phyloP scores from a whole-genome alignment of 805 yeast genomes.

The Barnettozyma wickerhamii region DNA sequence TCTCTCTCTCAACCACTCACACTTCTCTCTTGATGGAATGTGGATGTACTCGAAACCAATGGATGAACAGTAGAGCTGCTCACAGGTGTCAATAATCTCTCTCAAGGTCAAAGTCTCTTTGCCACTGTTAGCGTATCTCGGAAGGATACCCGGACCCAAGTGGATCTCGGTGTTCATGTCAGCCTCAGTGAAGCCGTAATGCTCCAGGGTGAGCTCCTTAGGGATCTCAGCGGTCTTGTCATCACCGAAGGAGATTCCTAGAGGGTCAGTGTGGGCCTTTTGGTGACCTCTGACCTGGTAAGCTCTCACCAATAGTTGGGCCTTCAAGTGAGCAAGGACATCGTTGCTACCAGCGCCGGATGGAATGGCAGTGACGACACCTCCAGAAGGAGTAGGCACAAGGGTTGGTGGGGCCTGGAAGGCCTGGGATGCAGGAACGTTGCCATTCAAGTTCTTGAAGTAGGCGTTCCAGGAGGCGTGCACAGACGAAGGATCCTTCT shows the following conservation, averaged over 20 bases:
- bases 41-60: conserved; percentile 96
- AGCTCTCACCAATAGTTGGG: conserved; percentile 94
- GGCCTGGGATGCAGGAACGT: conserved; percentile 68
- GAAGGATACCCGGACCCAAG: conserved; percentile 96
- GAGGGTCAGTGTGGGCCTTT: conserved; percentile 94
- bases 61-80: conserved; percentile 77
- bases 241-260: conserved; percentile 83
- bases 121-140: conserved; percentile 72
- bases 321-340: conserved; percentile 85
- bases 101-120: conserved; percentile 61
- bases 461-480: conserved; percentile 97
- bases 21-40: conserved; percentile 89
- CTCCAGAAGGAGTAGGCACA: conserved; percentile 77
- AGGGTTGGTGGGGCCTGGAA: conserved; percentile 90
- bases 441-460: conserved; percentile 81
- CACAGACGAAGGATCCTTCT: conserved; percentile 81
- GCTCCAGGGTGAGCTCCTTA: conserved; percentile 84
- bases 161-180: conserved; percentile 82
- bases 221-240: conserved; percentile 53
- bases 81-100: conserved; percentile 76
- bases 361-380: conserved; percentile 60
- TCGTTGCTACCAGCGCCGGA: conserved; percentile 37
- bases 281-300: conserved; percentile 98
- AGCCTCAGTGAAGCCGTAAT: conserved; percentile 84
- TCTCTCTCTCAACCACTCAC: conserved; percentile 98